These are phyloP conservation scores for Dalbergia cultrata DNA, from an alignment of 306 rosid species.

Conservation along the genomic window DNA sequence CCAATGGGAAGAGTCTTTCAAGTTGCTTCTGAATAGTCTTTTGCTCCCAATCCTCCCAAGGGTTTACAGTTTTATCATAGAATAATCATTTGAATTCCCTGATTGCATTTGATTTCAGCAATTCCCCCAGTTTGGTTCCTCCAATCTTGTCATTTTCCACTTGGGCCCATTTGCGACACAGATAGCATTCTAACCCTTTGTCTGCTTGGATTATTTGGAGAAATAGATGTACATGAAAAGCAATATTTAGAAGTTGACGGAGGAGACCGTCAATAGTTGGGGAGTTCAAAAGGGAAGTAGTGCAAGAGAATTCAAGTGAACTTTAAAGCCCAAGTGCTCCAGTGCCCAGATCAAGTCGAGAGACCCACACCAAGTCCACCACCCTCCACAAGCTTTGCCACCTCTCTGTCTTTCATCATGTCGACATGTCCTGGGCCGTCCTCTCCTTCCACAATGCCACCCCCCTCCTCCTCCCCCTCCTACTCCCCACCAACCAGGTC, in stretches of 20 bases:
- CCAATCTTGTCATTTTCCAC: slow-evolving; percentile 96
- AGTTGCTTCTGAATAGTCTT: slow-evolving; percentile 88
- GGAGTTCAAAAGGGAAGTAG: no score
- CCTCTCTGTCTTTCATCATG: no score
- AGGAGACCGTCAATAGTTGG: background rate
- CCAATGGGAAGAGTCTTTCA: slow-evolving; percentile 95
- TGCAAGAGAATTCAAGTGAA: no score
- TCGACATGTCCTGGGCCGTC: no score
- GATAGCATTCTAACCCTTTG: slow-evolving; percentile 74
- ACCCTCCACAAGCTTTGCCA: no score
- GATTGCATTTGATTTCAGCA: slow-evolving; percentile 81
- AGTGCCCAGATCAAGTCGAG: no score
- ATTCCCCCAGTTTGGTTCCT: slow-evolving; percentile 70
- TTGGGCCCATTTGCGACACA: slow-evolving; percentile 98
- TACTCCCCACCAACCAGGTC: no score
- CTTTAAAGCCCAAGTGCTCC: no score
- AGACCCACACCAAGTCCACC: no score
- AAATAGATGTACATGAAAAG: slow-evolving; percentile 65
- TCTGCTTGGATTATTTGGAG: slow-evolving; percentile 95
- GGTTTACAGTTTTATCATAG: slow-evolving; percentile 93
- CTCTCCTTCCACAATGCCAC: no score
- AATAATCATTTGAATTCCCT: slow-evolving; percentile 82
- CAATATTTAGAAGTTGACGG: slow-evolving; percentile 42
- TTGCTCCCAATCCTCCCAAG: slow-evolving; percentile 98
- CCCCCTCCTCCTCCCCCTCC: no score